Conservation (phyloP, 371 early-diverging fungal genomes). For the Batkoa obscura region DNA sequence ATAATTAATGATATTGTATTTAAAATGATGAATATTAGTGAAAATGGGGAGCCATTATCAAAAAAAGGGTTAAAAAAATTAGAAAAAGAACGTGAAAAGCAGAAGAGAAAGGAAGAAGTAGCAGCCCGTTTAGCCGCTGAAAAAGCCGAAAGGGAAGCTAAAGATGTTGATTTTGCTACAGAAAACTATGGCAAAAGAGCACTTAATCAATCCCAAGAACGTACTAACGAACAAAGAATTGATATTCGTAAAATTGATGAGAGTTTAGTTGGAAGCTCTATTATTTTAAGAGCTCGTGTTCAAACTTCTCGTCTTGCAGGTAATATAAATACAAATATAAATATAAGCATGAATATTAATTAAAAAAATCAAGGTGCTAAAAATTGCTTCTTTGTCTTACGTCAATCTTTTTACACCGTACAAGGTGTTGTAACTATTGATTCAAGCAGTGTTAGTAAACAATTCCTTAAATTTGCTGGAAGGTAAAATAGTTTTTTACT, state of each 20-base stretch:
- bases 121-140: constrained; percentile 68
- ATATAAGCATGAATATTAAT: constrained; percentile 24
- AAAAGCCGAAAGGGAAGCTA: constrained; percentile 61
- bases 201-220: constrained; percentile 60
- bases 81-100: constrained; percentile 79
- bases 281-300: constrained; percentile 74
- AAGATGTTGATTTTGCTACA: constrained; percentile 24
- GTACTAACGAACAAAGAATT: constrained; percentile 25
- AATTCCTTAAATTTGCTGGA: constrained; percentile 83
- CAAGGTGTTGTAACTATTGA: constrained; percentile 68
- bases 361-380: constrained; percentile 31
- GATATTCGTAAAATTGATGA: constrained; percentile 37
- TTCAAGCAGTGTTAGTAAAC: constrained; percentile 61
- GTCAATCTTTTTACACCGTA: constrained; percentile 71
- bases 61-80: constrained; percentile 87
- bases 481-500: constrained; percentile 16
- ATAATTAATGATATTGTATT: too few species aligned
- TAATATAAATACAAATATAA: constrained; percentile 10
- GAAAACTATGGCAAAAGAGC: constrained; percentile 78
- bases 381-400: constrained; percentile 80
- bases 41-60: constrained; percentile 76
- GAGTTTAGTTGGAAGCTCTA: constrained; percentile 44
- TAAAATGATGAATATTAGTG: too few species aligned
- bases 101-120: constrained; percentile 51
- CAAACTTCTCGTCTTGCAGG: constrained; percentile 78